A percentile compares a stretch with the other conserved stretches of the same genome.
Conservation (phyloP, 1,284 basidiomycete species). For the Pholiota adiposa region DNA sequence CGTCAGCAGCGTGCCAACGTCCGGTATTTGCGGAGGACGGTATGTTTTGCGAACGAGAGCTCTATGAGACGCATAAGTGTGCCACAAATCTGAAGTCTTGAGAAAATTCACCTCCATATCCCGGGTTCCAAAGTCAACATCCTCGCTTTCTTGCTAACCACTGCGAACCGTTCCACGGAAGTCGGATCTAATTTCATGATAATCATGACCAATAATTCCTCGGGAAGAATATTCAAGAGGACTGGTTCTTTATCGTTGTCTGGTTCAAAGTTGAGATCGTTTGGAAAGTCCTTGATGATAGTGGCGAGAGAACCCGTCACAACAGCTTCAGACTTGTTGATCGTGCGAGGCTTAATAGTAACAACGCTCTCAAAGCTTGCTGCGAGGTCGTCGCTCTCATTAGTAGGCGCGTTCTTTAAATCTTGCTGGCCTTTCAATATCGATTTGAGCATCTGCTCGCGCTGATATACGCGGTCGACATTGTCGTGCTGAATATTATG, state of each 20-base stretch:
- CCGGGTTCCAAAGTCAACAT: conserved; percentile 66
- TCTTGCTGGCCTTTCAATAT: conserved; percentile 33
- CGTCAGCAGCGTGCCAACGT: conserved; percentile 46
- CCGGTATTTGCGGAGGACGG: conserved; percentile 70
- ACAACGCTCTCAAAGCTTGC: conserved; percentile 21
- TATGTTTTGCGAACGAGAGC: conserved; percentile 63
- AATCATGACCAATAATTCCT: conserved; percentile 75
- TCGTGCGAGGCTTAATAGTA: conserved; percentile 19
- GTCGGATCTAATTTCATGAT: conserved; percentile 66
- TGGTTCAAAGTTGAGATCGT: conserved; percentile 62
- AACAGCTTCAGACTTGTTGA: conserved; percentile 17
- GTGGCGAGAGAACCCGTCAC: conserved; percentile 48
- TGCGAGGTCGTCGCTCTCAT: conserved; percentile 26
- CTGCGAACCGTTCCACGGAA: conserved; percentile 78
- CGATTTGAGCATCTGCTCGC: conserved; percentile 52
- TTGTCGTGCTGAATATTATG: conserved; percentile 50
- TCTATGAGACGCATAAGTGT: conserved; percentile 35
- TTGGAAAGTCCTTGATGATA: conserved; percentile 53
- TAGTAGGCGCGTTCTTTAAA: conserved; percentile 2
- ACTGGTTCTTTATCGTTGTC: conserved; percentile 67
- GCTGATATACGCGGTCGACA: conserved; percentile 67
- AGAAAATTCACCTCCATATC: conserved; percentile 71
- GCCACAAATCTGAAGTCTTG: not conserved
- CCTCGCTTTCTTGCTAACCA: conserved; percentile 73
- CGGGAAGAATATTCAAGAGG: conserved; percentile 65